Conservation (phyloP, 345 rosid species). For the Murraya paniculata region DNA sequence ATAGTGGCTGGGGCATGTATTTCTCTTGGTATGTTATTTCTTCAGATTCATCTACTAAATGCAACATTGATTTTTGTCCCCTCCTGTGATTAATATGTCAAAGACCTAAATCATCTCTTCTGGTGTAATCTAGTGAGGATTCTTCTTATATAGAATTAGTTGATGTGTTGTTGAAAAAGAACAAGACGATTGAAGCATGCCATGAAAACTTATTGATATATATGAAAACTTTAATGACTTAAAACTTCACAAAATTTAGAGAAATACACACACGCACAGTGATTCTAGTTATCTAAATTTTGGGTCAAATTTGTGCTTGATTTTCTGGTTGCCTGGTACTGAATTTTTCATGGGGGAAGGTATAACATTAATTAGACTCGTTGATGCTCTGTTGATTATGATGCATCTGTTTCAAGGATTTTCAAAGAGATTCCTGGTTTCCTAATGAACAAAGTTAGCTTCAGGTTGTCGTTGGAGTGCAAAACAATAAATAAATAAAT, state of each 20-base stretch:
- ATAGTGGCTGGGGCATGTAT: constrained; percentile 92
- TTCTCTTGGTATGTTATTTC: constrained; percentile 65
- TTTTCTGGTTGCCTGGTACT: not conserved
- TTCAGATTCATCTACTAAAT: constrained; percentile 2
- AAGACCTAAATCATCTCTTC: not conserved
- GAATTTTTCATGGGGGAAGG: not conserved
- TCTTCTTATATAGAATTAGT: not conserved
- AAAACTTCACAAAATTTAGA: not conserved
- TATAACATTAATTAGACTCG: not conserved
- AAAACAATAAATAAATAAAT: not conserved
- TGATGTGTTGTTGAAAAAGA: constrained; percentile 1
- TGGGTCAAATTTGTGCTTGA: not conserved
- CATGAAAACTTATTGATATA: not conserved
- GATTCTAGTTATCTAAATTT: not conserved
- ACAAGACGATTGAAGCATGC: not conserved
- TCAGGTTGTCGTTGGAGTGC: not conserved
- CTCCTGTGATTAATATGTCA: not conserved
- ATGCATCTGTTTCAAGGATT: not conserved
- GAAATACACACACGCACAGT: not conserved
- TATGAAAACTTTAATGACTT: not conserved
- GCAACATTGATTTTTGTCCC: not conserved
- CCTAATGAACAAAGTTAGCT: not conserved
- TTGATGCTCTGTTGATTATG: not conserved
- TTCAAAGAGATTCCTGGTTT: not conserved
- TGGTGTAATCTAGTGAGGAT: not conserved